Base-by-base conservation (phyloP, 345 rosid species). In the Orychophragmus violaceus region DNA sequence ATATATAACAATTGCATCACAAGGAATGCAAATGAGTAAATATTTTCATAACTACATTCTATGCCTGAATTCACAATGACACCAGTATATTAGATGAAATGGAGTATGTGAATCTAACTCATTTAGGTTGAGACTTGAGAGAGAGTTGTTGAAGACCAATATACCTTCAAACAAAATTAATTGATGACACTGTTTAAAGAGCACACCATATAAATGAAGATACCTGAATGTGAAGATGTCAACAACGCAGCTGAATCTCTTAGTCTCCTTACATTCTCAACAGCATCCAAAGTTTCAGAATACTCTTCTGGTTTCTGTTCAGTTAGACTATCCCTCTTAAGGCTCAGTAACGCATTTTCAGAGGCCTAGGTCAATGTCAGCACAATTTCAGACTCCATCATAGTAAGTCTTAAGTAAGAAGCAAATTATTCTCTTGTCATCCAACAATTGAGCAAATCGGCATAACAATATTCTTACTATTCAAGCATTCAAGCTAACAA, bases 191-290 rank as follows among this genome's bases (percentile, higher is more conserved):
- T 2, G 48, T 36, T 21, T 7, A 7, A 23, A 57, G 19, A 41
- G 33, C 7, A 56, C 27, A 27, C 14, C 2, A 11, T 19, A 24
- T 17, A 45, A 59, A 28, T 57, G 63, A 67, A 74, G n/a, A 19
- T 83, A 94, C 97, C 88, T 57, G 95, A 85, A 46, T 50, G 59
- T 35, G 93, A 77, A 69, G 85, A 79, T 62, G 82, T 59, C 32
- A 65, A 76, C 41, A 35, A 48, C 52, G 81, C 66, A 24, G 84
- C 89, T 66, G 56, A 52, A 62, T 79, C 83, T 77, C 81, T 77
- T 22, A 90, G 81, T 50, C 71, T 82, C 80, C 59, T 81, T 58
- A 78, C 65, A 59, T 41, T 74, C 58, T 76, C 75, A 55, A 67
- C 44, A 56, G 50, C 75, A 64, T 44, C 66, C 32, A 59, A 45